phyloP scores from a whole-genome alignment of 805 yeast genomes.

The Lipomyces sp. region DNA sequence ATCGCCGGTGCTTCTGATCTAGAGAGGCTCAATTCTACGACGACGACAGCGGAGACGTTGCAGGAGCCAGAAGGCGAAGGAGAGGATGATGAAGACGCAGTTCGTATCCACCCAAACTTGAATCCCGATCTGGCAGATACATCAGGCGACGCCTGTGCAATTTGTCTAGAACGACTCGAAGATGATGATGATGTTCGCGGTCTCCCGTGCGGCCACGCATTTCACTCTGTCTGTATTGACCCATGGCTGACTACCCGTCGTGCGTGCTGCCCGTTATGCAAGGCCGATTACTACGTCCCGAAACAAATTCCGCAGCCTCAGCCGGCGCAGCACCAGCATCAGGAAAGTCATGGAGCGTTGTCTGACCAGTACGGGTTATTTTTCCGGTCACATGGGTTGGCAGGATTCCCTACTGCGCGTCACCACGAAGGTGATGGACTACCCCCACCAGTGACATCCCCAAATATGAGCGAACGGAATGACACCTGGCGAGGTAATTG shows the following conservation, averaged over 20 bases:
- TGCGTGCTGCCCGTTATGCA: constrained; percentile 85
- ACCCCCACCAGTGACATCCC: constrained; percentile 6
- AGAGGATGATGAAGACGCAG: constrained; percentile 38
- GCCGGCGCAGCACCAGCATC: background rate
- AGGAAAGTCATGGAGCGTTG: background rate
- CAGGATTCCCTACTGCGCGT: background rate
- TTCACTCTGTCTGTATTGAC: constrained; percentile 77
- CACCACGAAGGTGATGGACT: background rate
- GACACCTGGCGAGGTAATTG: background rate
- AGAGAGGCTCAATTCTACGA: background rate
- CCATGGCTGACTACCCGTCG: constrained; percentile 79
- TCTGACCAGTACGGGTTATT: background rate
- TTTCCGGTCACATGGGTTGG: background rate
- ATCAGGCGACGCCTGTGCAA: constrained; percentile 72
- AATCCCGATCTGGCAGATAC: constrained; percentile 30
- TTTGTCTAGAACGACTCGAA: constrained; percentile 71
- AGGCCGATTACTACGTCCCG: constrained; percentile 60
- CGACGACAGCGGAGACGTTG: background rate
- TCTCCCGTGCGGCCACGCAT: constrained; percentile 79
- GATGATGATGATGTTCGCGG: constrained; percentile 71
- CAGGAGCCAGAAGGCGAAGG: constrained; percentile 8
- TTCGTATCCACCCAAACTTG: constrained; percentile 25
- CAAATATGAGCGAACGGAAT: background rate
- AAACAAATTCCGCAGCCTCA: constrained; percentile 8
- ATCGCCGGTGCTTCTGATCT: background rate